Base-by-base conservation (phyloP, 768 basidiomycete genomes). In the Exidia glandulosa region DNA sequence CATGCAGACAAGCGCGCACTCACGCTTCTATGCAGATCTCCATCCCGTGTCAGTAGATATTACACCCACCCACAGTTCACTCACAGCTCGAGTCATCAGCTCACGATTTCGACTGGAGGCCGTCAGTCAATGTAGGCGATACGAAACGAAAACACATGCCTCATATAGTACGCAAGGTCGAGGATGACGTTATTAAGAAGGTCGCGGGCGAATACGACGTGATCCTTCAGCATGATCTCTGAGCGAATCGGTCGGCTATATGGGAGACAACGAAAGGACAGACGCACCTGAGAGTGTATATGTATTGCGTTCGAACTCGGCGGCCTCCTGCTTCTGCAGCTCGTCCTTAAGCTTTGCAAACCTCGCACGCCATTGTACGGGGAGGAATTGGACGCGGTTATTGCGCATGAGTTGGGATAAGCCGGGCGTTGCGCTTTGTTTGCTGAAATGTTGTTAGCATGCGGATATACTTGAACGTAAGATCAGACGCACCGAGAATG, bases 111-210 rank as follows among this genome's bases (percentile, higher is more conserved):
- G 76, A 45, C 73, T 73, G 14, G 34, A n/a, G n/a, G 34, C 7
- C 7, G 34, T 36, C 34, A 7, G 34, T 36, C 34, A 36, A 16
- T 16, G 7, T 7, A 7, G 7, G 16, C 34, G 16, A 16, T 36
- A 7, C 16, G 16, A 19, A 3, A 3, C 2, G 23, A 45, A 6
- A 23, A 19, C 23, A 19, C 41, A 1, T 19, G 16, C 41, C 66
- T 73, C 75, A 77, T 76, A 68, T 74, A 77, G 23, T 75, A 66
- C 13, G 76, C 75, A 25, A 77, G 73, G 61, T 77, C 76, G 4
- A 75, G 69, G 2, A 75, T 60, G 23, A 75, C 75, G 34, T 72
- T 66, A 58, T 77, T 77, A 29, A 73, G 75, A 30, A 77, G 63
- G 57, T 77, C 76, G 37, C 76, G 66, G 6, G 76, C 62, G 57